These are phyloP conservation scores for Boletus pseudo-olivaceus DNA, from an alignment of 768 basidiomycete genomes.

Conservation along the genomic window DNA sequence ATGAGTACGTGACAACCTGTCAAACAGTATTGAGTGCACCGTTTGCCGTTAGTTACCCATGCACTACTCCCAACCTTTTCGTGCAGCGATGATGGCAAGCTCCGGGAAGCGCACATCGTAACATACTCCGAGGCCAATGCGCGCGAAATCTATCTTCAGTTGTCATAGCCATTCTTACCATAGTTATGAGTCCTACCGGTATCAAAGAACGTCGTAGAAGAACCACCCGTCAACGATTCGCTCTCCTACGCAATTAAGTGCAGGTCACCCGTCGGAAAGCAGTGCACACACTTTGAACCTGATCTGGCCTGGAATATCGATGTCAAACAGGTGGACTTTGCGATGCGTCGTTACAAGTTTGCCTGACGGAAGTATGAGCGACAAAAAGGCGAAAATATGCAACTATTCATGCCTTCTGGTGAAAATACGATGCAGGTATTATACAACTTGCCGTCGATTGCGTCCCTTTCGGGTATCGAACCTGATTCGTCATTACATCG, in stretches of 20 bases:
- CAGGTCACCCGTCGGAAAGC: background rate
- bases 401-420: conserved; percentile 52
- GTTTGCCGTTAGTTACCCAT: background rate
- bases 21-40: conserved; percentile 1
- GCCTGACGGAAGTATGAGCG: conserved; percentile 43
- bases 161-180: background rate
- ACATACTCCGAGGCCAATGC: conserved; percentile 93
- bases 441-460: conserved; percentile 63
- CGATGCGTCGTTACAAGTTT: conserved; percentile 85
- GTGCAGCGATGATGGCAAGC: conserved; percentile 84
- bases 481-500: conserved; percentile 45
- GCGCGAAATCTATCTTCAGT: conserved; percentile 74
- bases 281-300: conserved; percentile 66
- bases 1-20: conserved; percentile 83
- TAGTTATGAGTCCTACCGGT: conserved; percentile 54
- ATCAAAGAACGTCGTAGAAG: conserved; percentile 72
- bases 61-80: conserved; percentile 61
- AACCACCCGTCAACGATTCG: conserved; percentile 80
- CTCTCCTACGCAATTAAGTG: conserved; percentile 61
- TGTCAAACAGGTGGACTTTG: conserved; percentile 96
- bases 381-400: background rate
- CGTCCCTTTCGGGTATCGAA: conserved; percentile 86
- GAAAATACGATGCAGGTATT: conserved; percentile 93
- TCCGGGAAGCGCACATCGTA: conserved; percentile 97
- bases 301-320: conserved; percentile 92